Conservation (phyloP, 169 alveolate genomes). For the Plasmodium knowlesi region DNA sequence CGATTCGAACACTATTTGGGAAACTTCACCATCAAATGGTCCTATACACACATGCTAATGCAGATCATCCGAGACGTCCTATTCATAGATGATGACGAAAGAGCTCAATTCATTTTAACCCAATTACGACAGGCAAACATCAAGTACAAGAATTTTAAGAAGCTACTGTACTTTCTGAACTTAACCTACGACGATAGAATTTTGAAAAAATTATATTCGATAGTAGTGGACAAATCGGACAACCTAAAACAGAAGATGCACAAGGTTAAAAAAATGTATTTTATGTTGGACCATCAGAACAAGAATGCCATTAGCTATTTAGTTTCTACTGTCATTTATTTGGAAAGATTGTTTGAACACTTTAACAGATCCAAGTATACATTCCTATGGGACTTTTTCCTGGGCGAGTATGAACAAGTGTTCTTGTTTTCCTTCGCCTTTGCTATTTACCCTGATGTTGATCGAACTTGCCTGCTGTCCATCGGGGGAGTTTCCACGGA, state of each 20-base stretch:
- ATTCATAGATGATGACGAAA: not conserved
- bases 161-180: conserved; percentile 17
- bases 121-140: conserved; percentile 8
- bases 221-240: not conserved
- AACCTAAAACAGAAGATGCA: conserved; percentile 5
- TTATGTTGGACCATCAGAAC: conserved; percentile 11
- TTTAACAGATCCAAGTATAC: conserved; percentile 28
- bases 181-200: conserved; percentile 10
- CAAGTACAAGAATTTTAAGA: conserved; percentile 20
- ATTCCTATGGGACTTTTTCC: conserved; percentile 52
- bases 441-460: conserved; percentile 6
- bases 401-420: conserved; percentile 13
- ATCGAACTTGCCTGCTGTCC: not conserved
- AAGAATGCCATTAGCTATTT: conserved; percentile 15
- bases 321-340: conserved; percentile 16
- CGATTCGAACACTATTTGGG: conserved; percentile 16
- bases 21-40: conserved; percentile 31
- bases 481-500: conserved; percentile 52
- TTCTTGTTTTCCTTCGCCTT: conserved; percentile 35
- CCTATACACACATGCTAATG: conserved; percentile 15
- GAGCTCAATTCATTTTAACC: not conserved
- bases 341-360: conserved; percentile 30
- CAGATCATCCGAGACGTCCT: conserved; percentile 23
- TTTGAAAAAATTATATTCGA: conserved; percentile 13
- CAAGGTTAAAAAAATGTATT: conserved; percentile 42